Evolutionary conservation across 2,329 filamentous ascomycete genomes (phyloP).

Genomic region (Claviceps digitariae): DNA sequence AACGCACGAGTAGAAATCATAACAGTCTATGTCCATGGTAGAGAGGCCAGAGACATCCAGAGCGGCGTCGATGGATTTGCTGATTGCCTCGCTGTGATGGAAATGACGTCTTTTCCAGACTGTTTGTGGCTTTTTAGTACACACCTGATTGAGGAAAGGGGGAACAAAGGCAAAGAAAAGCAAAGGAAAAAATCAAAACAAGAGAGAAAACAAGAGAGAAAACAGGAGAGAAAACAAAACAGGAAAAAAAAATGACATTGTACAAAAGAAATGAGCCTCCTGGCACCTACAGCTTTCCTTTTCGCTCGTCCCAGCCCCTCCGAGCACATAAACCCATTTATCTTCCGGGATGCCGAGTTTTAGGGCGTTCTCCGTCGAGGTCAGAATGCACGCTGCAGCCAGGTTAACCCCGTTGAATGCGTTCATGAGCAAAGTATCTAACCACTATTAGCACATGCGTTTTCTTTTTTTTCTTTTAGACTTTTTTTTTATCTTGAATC

Average conservation of each 20-base stretch:
- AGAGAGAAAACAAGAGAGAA: not conserved
- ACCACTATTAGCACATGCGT: not conserved
- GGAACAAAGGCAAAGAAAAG: no score
- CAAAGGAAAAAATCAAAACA: not conserved
- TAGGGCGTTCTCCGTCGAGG: slow-evolving; percentile 39
- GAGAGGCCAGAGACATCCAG: slow-evolving; percentile 32
- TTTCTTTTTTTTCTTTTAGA: not conserved
- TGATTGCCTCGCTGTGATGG: slow-evolving; percentile 43
- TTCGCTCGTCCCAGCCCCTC: slow-evolving; percentile 49
- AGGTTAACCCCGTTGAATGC: slow-evolving; percentile 58
- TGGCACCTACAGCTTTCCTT: slow-evolving; percentile 31
- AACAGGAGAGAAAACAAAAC: not conserved
- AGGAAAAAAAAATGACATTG: no score
- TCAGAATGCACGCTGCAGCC: slow-evolving; percentile 46
- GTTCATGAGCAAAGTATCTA: slow-evolving; percentile 57
- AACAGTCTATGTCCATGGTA: slow-evolving; percentile 41
- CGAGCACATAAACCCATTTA: slow-evolving; percentile 51
- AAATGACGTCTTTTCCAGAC: slow-evolving; percentile 51
- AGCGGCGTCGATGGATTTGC: slow-evolving; percentile 40
- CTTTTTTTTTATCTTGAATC: not conserved
- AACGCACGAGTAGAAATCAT: slow-evolving; percentile 47
- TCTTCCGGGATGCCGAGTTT: slow-evolving; percentile 38
- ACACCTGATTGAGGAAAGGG: not conserved
- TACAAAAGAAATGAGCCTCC: not conserved
- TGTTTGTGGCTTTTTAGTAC: slow-evolving; percentile 12